Percentiles rank a stretch among this genome's conserved stretches.
phyloP scores from a whole-genome alignment of 768 basidiomycete genomes.

The Tricholoma matsutake region DNA sequence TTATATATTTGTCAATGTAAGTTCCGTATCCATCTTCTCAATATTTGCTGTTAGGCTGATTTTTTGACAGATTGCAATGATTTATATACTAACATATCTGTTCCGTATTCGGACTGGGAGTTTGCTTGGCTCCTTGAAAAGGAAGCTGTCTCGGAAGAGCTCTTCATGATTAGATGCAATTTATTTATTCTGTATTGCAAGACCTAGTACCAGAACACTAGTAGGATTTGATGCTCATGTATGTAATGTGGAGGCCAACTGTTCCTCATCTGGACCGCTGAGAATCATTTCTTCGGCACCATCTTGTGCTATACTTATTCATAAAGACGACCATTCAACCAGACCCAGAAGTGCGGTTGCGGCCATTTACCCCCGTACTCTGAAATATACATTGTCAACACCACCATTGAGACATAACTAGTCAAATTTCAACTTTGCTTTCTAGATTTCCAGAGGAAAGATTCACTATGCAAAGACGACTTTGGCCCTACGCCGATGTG shows the following conservation, averaged over 20 bases:
- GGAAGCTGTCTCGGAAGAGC: background rate
- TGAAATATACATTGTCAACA: too few relatives aligned
- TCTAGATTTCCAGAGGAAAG: background rate
- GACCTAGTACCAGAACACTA: background rate
- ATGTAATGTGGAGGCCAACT: too few relatives aligned
- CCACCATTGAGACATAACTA: background rate
- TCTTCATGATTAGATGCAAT: background rate
- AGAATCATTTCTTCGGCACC: too few relatives aligned
- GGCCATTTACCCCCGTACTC: too few relatives aligned
- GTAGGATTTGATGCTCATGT: too few relatives aligned
- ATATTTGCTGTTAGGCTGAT: background rate
- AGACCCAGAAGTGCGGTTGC: too few relatives aligned
- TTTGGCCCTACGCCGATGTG: background rate
- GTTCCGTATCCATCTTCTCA: conserved; percentile 2
- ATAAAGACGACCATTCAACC: too few relatives aligned
- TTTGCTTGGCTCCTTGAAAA: conserved; percentile 22
- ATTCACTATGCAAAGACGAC: background rate
- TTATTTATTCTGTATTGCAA: too few relatives aligned
- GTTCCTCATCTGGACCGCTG: too few relatives aligned
- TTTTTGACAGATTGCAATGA: conserved; percentile 40
- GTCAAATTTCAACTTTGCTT: too few relatives aligned
- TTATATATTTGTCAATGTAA: conserved; percentile 46
- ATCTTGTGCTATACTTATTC: too few relatives aligned
- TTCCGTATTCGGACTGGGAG: conserved; percentile 44
- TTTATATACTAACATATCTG: conserved; percentile 54